Evolutionary conservation across 129 eudicot species (phyloP), one percentile per base, ranked within the genome.

Genomic region (Escallonia rubra): DNA sequence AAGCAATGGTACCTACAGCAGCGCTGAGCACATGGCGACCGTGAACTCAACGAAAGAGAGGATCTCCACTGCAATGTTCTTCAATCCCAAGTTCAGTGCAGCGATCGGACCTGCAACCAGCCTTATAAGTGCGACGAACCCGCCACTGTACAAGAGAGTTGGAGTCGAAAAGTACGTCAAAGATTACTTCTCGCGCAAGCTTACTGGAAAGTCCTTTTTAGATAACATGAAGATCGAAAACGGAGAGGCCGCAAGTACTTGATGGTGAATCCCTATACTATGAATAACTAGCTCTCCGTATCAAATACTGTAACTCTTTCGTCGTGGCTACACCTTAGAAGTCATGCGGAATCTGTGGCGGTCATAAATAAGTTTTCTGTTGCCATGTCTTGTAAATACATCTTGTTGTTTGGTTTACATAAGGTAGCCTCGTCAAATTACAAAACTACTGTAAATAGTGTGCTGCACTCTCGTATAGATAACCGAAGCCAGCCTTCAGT

Each of bases 21-120:
- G 75, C 68, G 50, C 41, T 16, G 54, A 45, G 43, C 75, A 71
- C n/a, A 16, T 68, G n/a, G 75, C 68, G 2, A 44, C 61, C 7
- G 75, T 71, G 41, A 71, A 71, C 57, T 43, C 67, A 4, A 57
- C 6, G 40, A 71, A 71, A 14, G 75, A 61, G 62, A 61, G 74
- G 44, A 1, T 71, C 8, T 71, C 75, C 4, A 13, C 61, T 60
- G 75, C 68, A 5, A 61, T 68, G 3, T 71, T 71, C 15, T 23
- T 45, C 4, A 38, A 1, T 54, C 68, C 68, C 2, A 40, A 54
- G 3, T 10, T 41, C 6, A 7, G 49, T 2, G 43, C 43, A 45
- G 68, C 47, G 7, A 45, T 71, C 3, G 75, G 75, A 41, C 75
- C 75, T 13, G 57, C 65, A 4, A 68, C 62, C 0, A 44, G 65